Evolutionary conservation across 768 basidiomycete genomes (phyloP).

Genomic region (Daedalea quercina): DNA sequence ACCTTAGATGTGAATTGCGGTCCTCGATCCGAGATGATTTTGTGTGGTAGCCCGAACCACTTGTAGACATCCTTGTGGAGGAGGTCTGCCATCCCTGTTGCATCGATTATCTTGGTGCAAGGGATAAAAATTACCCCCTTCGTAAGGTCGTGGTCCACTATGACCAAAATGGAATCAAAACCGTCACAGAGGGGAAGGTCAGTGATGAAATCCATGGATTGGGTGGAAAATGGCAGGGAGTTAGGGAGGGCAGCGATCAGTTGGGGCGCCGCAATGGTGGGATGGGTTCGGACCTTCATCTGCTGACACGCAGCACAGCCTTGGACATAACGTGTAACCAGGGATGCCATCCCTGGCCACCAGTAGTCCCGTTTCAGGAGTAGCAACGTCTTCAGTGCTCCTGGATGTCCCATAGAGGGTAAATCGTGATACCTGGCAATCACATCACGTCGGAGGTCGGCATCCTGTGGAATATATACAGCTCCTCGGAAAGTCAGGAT

Average conservation of each 20-base stretch:
- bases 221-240: slow-evolving; percentile 9
- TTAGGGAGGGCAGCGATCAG: slow-evolving; percentile 22
- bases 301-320: slow-evolving; percentile 24
- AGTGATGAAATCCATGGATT: slow-evolving; percentile 17
- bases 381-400: slow-evolving; percentile 26
- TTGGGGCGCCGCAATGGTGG: slow-evolving; percentile 22
- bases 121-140: slow-evolving; percentile 10
- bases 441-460: slow-evolving; percentile 27
- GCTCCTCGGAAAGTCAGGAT: neutral
- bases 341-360: slow-evolving; percentile 28
- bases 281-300: slow-evolving; percentile 21
- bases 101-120: slow-evolving; percentile 5
- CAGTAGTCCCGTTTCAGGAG: slow-evolving; percentile 31
- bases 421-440: slow-evolving; percentile 30
- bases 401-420: slow-evolving; percentile 34
- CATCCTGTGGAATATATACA: slow-evolving; percentile 22
- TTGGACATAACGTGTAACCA: slow-evolving; percentile 24
- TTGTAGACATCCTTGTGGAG: slow-evolving; percentile 8
- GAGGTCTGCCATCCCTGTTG: slow-evolving; percentile 8
- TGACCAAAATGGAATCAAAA: slow-evolving; percentile 13
- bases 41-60: slow-evolving; percentile 10
- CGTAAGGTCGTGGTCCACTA: slow-evolving; percentile 5
- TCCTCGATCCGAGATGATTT: slow-evolving; percentile 14
- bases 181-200: slow-evolving; percentile 16
- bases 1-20: slow-evolving; percentile 8